Percentiles rank a stretch among this genome's conserved stretches.
Evolutionary conservation across 2,329 filamentous ascomycete genomes (phyloP).

Genomic region (Orbilia blumenaviensis): DNA sequence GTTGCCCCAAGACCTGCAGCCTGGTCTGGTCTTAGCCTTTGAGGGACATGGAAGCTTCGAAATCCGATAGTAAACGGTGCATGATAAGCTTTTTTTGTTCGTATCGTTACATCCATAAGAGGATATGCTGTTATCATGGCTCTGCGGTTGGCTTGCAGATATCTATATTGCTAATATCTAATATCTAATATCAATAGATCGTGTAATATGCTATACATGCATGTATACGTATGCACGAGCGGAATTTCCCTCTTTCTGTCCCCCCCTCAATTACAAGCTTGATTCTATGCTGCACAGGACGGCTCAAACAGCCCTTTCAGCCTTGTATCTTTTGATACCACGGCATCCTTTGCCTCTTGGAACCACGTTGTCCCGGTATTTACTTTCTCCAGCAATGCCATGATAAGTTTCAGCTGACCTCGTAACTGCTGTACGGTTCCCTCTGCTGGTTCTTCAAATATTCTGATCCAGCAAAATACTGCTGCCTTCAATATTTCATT

Average conservation of each 20-base stretch:
- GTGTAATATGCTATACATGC: too few species aligned
- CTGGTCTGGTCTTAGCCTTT: background rate
- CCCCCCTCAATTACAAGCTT: too few species aligned
- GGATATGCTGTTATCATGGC: background rate
- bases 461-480: slow-evolving; percentile 54
- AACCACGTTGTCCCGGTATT: slow-evolving; percentile 27
- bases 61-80: background rate
- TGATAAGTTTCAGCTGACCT: slow-evolving; percentile 29
- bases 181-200: too few species aligned
- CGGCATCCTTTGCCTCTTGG: slow-evolving; percentile 6
- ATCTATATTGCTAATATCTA: too few species aligned
- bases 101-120: background rate
- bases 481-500: slow-evolving; percentile 54
- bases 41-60: background rate
- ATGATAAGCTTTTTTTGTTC: background rate
- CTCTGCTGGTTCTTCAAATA: slow-evolving; percentile 42
- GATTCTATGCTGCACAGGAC: background rate
- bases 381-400: slow-evolving; percentile 21
- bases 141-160: background rate
- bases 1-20: background rate
- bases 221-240: too few species aligned
- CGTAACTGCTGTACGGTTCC: background rate
- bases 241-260: too few species aligned
- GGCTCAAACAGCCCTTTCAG: slow-evolving; percentile 28
- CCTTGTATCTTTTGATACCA: background rate